These are phyloP conservation scores for Lipomyces lipofer DNA, from an alignment of 805 yeast species.

Conservation along the genomic window DNA sequence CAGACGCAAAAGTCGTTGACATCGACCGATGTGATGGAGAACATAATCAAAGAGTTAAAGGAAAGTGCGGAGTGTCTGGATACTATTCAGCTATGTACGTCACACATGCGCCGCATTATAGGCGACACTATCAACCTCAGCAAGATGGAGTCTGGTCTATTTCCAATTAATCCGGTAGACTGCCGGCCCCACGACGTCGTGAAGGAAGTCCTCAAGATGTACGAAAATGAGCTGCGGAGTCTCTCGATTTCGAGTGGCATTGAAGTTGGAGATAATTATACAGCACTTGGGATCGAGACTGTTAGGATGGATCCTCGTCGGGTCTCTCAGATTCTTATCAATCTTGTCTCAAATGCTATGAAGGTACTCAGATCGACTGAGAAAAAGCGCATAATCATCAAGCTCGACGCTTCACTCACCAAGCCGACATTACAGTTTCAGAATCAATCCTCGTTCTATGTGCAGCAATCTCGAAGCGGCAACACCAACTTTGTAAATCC, in stretches of 20 bases:
- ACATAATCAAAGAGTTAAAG: slow-evolving; percentile 81
- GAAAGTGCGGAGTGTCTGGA: slow-evolving; percentile 73
- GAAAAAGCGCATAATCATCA: slow-evolving; percentile 44
- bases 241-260: slow-evolving; percentile 69
- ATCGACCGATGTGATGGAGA: slow-evolving; percentile 78
- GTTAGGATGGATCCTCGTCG: slow-evolving; percentile 87
- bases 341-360: slow-evolving; percentile 82
- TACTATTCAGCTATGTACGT: slow-evolving; percentile 26
- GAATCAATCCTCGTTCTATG: slow-evolving; percentile 19
- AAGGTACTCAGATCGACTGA: slow-evolving; percentile 95
- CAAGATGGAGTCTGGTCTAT: slow-evolving; percentile 29
- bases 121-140: slow-evolving; percentile 72
- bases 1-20: slow-evolving; percentile 75
- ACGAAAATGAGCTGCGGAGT: slow-evolving; percentile 73
- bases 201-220: slow-evolving; percentile 71
- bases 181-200: slow-evolving; percentile 24
- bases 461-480: slow-evolving; percentile 4
- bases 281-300: slow-evolving; percentile 36
- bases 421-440: slow-evolving; percentile 17
- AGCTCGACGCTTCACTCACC: slow-evolving; percentile 24
- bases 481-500: slow-evolving; percentile 1
- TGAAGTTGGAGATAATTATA: slow-evolving; percentile 40
- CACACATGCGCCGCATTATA: slow-evolving; percentile 46
- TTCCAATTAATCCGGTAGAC: slow-evolving; percentile 25
- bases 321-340: slow-evolving; percentile 89